Evolutionary conservation across 768 basidiomycete genomes (phyloP), one percentile per base, ranked within the genome.

Genomic region (Tremella yokohamensis): DNA sequence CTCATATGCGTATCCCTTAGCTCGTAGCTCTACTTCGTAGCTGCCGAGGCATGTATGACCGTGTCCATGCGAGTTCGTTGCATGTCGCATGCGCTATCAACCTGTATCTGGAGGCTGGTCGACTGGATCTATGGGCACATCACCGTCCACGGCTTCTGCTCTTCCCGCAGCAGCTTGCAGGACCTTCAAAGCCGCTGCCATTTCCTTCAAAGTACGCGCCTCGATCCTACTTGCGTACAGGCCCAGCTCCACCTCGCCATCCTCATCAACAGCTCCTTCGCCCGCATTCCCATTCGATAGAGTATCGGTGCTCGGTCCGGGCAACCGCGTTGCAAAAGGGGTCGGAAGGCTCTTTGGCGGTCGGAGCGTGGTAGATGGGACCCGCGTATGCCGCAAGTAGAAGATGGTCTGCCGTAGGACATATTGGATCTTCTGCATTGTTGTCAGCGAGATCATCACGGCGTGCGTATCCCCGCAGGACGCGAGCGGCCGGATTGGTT

Each of bases 361-460:
- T 20, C 56, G 24, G 15, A 73, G 58, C 0, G 64, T 63, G 1
- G 49, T 22, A 0, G 63, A 60, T 2, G 66, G 60, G 8, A 64
- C 61, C n/a, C 54, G 40, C 40, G 62, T 69, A 56, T 66, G 64
- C n/a, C 58, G 67, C 20, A 73, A 63, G 58, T 70, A 70, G 53
- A 69, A 70, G 20, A 73, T 64, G 25, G 66, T 69, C 52, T 73
- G 72, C 20, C 72, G 60, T 15, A 73, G 67, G n/a, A 70, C 56
- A 56, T 64, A 68, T 65, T 73, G 72, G 57, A 73, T 73, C 61
- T 68, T 68, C 71, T 73, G 48, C 11, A 45, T 16, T 24, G 47
- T 39, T 19, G 24, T 40, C 24, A 20, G 26, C 18, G 25, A 38
- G 29, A 13, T 22, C 20, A 56, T 49, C 47, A 38, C 16, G 45